phyloP scores from a whole-genome alignment of 2,329 filamentous ascomycete genomes.

The Sordariomycetes sp. region DNA sequence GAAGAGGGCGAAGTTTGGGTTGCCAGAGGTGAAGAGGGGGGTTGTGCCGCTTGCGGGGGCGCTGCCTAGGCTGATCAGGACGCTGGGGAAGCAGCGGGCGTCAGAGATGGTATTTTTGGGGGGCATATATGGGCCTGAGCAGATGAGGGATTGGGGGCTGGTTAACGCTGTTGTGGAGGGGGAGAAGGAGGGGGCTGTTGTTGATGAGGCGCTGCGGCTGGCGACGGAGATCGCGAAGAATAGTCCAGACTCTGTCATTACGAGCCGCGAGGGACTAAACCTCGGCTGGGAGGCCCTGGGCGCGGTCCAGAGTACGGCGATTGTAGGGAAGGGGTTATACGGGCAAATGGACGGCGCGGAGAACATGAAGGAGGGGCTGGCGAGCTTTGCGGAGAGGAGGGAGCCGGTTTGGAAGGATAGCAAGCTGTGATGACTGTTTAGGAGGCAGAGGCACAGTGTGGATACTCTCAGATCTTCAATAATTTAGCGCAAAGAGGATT shows the following conservation, averaged over 20 bases:
- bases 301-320: conserved; percentile 46
- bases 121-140: conserved; percentile 39
- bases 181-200: conserved; percentile 22
- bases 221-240: conserved; percentile 49
- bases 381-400: conserved; percentile 65
- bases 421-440: conserved; percentile 30
- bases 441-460: too few species aligned
- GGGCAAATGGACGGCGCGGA: conserved; percentile 47
- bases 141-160: conserved; percentile 53
- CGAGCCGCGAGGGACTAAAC: conserved; percentile 58
- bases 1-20: conserved; percentile 42
- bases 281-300: conserved; percentile 59
- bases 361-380: conserved; percentile 63
- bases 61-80: conserved; percentile 50
- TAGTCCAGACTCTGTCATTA: conserved; percentile 64
- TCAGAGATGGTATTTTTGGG: conserved; percentile 60
- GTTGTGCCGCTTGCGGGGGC: conserved; percentile 61
- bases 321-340: conserved; percentile 45
- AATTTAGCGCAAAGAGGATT: too few species aligned
- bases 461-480: too few species aligned
- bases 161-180: conserved; percentile 50
- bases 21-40: conserved; percentile 60
- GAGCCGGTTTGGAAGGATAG: conserved; percentile 54
- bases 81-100: conserved; percentile 55
- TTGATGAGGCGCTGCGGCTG: conserved; percentile 45